Evolutionary conservation across 108 stramenopile species (phyloP).

Genomic region (Aureococcus anophagefferens): DNA sequence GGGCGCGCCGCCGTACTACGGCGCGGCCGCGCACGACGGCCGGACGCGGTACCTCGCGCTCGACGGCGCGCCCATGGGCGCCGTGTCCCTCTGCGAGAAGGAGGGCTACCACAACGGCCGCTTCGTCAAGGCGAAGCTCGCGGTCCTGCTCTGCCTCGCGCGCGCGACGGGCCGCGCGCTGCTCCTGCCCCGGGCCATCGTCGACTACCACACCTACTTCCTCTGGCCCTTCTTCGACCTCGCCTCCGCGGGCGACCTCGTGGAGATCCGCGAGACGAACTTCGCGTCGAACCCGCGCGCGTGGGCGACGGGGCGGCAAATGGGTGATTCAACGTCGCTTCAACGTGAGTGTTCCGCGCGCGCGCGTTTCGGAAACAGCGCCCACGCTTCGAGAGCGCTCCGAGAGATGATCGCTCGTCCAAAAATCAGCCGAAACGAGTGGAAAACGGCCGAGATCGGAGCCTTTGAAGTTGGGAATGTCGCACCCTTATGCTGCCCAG

Average conservation of each 20-base stretch:
- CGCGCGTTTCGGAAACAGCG: too few species aligned
- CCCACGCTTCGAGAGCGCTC: too few species aligned
- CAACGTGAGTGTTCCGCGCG: too few species aligned
- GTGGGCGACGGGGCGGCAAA: too few species aligned
- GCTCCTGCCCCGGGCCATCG: slow-evolving; percentile 26
- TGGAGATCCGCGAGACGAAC: slow-evolving; percentile 38
- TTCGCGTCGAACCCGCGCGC: slow-evolving; percentile 33
- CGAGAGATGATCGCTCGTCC: too few species aligned
- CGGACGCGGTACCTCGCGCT: not conserved
- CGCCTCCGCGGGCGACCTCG: slow-evolving; percentile 12
- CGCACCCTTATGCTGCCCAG: too few species aligned
- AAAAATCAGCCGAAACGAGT: too few species aligned
- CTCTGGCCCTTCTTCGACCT: slow-evolving; percentile 29
- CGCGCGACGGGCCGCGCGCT: slow-evolving; percentile 26
- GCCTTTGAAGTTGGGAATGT: too few species aligned
- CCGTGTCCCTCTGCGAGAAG: not conserved
- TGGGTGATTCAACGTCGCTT: too few species aligned
- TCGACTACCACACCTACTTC: slow-evolving; percentile 21
- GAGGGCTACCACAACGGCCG: not conserved
- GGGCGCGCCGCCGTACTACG: slow-evolving; percentile 10
- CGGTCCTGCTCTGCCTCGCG: slow-evolving; percentile 24
- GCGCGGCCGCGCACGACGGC: not conserved
- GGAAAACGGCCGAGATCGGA: too few species aligned
- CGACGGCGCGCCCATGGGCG: not conserved
- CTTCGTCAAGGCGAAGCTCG: slow-evolving; percentile 21